A percentile compares a stretch with the other conserved stretches of the same genome.
phyloP scores from a whole-genome alignment of 768 basidiomycete genomes.

The Psilocybe subaeruginosa region DNA sequence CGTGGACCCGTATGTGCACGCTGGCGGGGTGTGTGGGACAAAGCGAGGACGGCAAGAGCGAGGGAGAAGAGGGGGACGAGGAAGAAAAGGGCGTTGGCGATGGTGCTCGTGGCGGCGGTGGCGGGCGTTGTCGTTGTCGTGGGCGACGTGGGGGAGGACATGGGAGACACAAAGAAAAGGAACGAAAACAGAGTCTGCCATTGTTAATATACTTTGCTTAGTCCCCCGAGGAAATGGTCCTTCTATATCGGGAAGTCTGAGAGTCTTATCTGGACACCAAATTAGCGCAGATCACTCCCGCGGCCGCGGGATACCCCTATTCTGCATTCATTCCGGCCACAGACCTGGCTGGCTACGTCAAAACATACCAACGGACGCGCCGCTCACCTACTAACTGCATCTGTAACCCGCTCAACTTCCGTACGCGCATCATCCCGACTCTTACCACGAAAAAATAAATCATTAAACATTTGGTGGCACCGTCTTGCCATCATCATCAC shows the following conservation, averaged over 20 bases:
- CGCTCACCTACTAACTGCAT: too few relatives aligned
- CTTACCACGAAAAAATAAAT: too few relatives aligned
- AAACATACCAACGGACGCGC: too few relatives aligned
- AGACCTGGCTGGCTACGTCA: too few relatives aligned
- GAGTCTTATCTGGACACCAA: constrained; percentile 1
- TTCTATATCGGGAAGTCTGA: background rate
- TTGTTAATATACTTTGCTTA: background rate
- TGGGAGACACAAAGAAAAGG: background rate
- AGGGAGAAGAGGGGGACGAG: constrained; percentile 10
- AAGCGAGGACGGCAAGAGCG: constrained; percentile 9
- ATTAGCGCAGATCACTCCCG: background rate
- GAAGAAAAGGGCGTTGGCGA: constrained; percentile 11
- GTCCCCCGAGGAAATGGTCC: background rate
- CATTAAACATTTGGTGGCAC: too few relatives aligned
- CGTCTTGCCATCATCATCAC: too few relatives aligned
- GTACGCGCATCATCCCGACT: too few relatives aligned
- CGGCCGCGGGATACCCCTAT: background rate
- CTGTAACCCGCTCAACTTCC: too few relatives aligned
- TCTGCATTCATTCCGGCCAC: too few relatives aligned
- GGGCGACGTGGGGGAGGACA: background rate
- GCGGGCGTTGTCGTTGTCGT: background rate
- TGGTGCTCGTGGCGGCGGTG: constrained; percentile 13
- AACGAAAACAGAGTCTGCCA: background rate
- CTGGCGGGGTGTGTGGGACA: constrained; percentile 12
- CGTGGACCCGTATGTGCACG: constrained; percentile 14